Evolutionary conservation across 768 basidiomycete species (phyloP), one percentile per base, ranked within the genome.

Genomic region (Neoboletus magnificus): DNA sequence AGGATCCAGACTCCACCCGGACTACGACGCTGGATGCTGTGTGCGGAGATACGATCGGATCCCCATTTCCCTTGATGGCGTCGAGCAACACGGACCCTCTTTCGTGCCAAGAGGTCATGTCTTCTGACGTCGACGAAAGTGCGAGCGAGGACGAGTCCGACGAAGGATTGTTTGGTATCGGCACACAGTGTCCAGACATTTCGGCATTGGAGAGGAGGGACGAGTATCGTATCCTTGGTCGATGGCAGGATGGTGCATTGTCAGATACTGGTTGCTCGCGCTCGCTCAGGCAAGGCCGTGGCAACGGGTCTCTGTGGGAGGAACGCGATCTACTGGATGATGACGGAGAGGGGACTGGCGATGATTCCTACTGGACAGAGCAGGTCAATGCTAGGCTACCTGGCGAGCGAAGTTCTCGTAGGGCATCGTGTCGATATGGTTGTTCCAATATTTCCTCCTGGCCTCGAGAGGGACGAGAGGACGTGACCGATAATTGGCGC

Each of bases 401-500:
- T 32, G 32, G 36, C n/a, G 35, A 23, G 12, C 50, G 10, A 22
- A 13, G 43, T n/a, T 7, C 32, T 5, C 12, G 8, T 12, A 33
- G 9, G 23, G 27, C 23, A 3, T 13, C 16, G 12, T 10, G 16
- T 23, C 55, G 43, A 37, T 22, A 37, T 39, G 20, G 47, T 3
- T 48, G 23, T 50, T n/a, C 48, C 6, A 49, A 55, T 22, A 11
- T 4, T 8, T 22, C 45, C n/a, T 45, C 46, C 9, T 56, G 55
- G 54, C 27, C 33, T 2, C 43, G 13, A 9, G 53, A 48, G 16
- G 33, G 50, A 54, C 54, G 36, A 23, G 62, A 45, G 40, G 46
- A 50, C 35, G 54, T 51, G 40, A 39, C 8, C 9, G 29, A 55
- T 15, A 52, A 55, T 40, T 63, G 61, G 66, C 65, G 63, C 27